phyloP scores from a whole-genome alignment of 495 filamentous ascomycete genomes.

The Penicillium malachiteum region DNA sequence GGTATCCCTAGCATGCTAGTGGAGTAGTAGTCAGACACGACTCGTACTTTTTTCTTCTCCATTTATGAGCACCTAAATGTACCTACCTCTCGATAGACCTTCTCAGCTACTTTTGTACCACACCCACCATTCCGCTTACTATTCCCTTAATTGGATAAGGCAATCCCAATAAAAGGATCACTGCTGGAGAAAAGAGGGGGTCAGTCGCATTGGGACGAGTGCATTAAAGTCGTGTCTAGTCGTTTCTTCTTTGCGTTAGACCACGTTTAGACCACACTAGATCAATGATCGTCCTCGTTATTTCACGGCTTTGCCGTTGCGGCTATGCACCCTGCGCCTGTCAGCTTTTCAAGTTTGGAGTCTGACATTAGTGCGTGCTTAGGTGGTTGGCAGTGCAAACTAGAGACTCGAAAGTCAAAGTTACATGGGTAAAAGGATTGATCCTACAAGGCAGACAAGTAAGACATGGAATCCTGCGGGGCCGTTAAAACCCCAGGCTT shows the following conservation, averaged over 20 bases:
- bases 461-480: neutral
- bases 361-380: neutral
- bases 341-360: neutral
- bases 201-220: conserved; percentile 4
- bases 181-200: too few relatives aligned
- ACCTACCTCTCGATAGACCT: too few relatives aligned
- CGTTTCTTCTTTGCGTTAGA: neutral
- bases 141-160: too few relatives aligned
- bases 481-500: neutral
- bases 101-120: too few relatives aligned
- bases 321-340: neutral
- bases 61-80: too few relatives aligned
- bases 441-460: neutral
- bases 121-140: too few relatives aligned
- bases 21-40: too few relatives aligned
- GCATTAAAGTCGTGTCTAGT: neutral
- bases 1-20: too few relatives aligned
- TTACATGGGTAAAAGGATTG: neutral
- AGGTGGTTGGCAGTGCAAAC: neutral
- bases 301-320: neutral
- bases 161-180: too few relatives aligned
- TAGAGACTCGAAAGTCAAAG: neutral
- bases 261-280: neutral
- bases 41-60: too few relatives aligned
- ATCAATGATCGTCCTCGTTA: neutral